A percentile compares a stretch with the other conserved stretches of the same genome.
Conservation (phyloP, 257 asterid genomes). For the Parsonsia alboflavescens region DNA sequence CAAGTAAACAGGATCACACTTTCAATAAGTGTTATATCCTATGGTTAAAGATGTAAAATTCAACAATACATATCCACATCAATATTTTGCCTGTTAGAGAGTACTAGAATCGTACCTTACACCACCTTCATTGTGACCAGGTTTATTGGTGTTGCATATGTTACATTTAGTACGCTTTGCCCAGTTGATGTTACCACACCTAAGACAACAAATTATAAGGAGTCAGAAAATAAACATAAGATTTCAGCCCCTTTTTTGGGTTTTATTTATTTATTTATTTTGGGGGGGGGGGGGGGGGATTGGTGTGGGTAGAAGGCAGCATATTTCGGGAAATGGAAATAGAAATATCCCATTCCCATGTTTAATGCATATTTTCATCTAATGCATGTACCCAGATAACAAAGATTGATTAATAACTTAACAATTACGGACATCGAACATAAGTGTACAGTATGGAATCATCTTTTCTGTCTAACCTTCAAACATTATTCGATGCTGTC, state of each 20-base stretch:
- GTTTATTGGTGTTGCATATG: constrained; percentile 98
- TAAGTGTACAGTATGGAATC: background rate
- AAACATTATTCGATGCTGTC: background rate
- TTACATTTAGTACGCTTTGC: constrained; percentile 95
- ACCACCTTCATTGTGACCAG: constrained; percentile 92
- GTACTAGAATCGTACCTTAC: constrained; percentile 56
- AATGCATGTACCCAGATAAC: background rate
- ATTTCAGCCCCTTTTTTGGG: background rate
- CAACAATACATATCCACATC: background rate
- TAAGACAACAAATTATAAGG: constrained; percentile 25
- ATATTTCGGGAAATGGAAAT: background rate
- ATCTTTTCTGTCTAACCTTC: background rate
- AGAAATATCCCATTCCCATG: background rate
- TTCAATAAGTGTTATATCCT: background rate
- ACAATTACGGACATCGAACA: background rate
- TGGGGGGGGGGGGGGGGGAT: too few species aligned
- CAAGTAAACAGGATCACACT: background rate
- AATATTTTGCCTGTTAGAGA: background rate
- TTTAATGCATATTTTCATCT: too few species aligned
- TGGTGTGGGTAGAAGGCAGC: too few species aligned
- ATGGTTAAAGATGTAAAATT: background rate
- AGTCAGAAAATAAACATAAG: background rate
- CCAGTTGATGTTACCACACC: constrained; percentile 99
- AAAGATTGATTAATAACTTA: background rate
- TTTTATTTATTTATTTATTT: too few species aligned